Evolutionary conservation across 768 basidiomycete species (phyloP).

Genomic region (Megacollybia marginata): DNA sequence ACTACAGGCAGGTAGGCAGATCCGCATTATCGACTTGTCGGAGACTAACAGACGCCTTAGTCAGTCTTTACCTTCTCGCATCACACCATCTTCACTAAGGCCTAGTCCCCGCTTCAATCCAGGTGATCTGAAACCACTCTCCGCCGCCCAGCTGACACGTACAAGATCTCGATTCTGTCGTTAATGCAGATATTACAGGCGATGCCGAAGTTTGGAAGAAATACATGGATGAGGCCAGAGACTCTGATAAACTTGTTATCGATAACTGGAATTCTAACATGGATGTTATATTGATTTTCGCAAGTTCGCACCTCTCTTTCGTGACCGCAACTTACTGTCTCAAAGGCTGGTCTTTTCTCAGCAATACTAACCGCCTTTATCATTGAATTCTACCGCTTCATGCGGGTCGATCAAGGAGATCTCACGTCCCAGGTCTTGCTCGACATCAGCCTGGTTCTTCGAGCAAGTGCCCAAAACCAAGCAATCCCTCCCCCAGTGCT

Average conservation of each 20-base stretch:
- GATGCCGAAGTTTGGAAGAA: not conserved
- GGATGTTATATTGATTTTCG: not conserved
- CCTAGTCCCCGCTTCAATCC: too few species aligned
- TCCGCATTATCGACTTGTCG: too few species aligned
- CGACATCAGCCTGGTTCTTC: slow-evolving; percentile 5
- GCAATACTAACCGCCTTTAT: slow-evolving; percentile 16
- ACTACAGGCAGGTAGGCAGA: too few species aligned
- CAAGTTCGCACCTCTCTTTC: not conserved
- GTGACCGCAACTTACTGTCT: not conserved
- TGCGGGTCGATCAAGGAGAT: slow-evolving; percentile 10
- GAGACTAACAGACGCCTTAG: too few species aligned
- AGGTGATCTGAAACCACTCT: too few species aligned
- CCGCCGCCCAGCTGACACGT: too few species aligned
- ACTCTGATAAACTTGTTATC: not conserved
- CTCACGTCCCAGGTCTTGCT: slow-evolving; percentile 3
- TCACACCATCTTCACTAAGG: too few species aligned
- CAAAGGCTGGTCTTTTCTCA: slow-evolving; percentile 14
- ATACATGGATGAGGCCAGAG: not conserved
- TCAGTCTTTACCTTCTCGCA: too few species aligned
- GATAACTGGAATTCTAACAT: not conserved
- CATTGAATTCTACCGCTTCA: slow-evolving; percentile 10
- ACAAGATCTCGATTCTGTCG: not conserved
- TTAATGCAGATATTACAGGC: not conserved
- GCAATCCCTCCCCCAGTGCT: not conserved
- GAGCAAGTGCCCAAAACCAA: not conserved